Evolutionary conservation across 148 eudicot genomes (phyloP).

Genomic region (Rhododendron williamsianum): DNA sequence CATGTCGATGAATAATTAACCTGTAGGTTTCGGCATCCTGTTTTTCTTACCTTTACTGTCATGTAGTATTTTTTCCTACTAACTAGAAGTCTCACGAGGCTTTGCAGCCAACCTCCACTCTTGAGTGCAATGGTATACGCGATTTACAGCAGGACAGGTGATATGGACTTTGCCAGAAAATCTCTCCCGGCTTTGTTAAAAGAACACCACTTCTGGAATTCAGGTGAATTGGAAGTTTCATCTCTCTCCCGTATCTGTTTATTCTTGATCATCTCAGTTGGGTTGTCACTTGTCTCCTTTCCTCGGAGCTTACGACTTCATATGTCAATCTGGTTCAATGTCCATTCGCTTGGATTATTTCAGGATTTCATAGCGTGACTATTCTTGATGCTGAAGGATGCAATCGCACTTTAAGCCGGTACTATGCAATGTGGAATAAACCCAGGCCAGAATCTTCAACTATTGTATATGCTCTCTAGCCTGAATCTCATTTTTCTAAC

Average conservation of each 20-base stretch:
- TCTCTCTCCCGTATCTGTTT: not conserved
- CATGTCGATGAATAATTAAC: not conserved
- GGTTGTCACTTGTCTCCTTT: not conserved
- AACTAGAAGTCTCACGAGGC: not conserved
- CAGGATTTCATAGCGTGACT: constrained; percentile 73
- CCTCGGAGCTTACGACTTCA: not conserved
- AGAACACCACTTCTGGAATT: constrained; percentile 77
- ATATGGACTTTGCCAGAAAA: constrained; percentile 43
- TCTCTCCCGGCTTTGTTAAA: constrained; percentile 69
- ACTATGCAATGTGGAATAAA: constrained; percentile 86
- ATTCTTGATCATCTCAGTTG: not conserved
- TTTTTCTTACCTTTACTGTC: not conserved
- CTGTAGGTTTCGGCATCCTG: not conserved
- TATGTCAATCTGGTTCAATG: not conserved
- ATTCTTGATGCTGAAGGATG: constrained; percentile 54
- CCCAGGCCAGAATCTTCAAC: constrained; percentile 93
- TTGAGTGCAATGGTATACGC: constrained; percentile 79
- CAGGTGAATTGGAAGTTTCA: constrained; percentile 37
- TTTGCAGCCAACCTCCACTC: constrained; percentile 83
- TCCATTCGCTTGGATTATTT: not conserved
- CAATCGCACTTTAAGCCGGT: constrained; percentile 56
- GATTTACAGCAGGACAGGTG: constrained; percentile 55
- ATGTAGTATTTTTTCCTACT: not conserved
- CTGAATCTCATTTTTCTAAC: not conserved
- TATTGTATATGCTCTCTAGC: constrained; percentile 35